Base-by-base conservation (phyloP, 1,284 basidiomycete species). In the Rhodotorula sp. region DNA sequence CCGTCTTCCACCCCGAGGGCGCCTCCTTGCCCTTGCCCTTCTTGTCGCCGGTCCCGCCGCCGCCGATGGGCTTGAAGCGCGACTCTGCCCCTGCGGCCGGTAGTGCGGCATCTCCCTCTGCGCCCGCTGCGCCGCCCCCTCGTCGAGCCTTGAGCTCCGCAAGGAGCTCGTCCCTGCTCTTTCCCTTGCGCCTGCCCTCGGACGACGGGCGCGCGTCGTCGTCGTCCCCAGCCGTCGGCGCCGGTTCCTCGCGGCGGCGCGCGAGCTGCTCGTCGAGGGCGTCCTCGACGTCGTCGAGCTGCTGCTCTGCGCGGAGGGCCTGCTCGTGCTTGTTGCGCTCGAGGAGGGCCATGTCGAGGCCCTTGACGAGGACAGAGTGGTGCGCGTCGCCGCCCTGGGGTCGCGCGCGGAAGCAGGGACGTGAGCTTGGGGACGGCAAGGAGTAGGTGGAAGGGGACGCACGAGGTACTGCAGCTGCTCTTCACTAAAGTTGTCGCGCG, bases 341-440 rank as follows among this genome's bases (percentile, higher is more conserved):
- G 45, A 81, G 70, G 50, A 81, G 70, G 21, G 78, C 77, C 63
- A 77, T 78, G 69, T 81, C 80, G 46, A 81, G 71, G 1, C 80
- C 81, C 56, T 81, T 80, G 60, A 79, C 78, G 4, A 79, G 74
- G n/a, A 79, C 77, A 4, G 73, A 74, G 52, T 80, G 78, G 59
- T 77, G 73, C 13, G 79, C 79, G 69, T 81, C 80, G 23, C 79
- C 80, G 34, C 80, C 80, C 52, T 77, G 61, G 4, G 34, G 21
- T 21, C 7, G 45, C 9, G 21, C 34, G 34, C 34, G 46, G 23
- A 57, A 27, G 23, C 42, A 14, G 45, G 41, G 46, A 21, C 41
- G 16, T 48, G 19, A 44, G 14, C 45, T 25, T 9, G 34, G 23
- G 52, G 19, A 48, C 23, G 12, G 9, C 57, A 14, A 56, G 17